Evolutionary conservation across 768 basidiomycete genomes (phyloP).

Genomic region (Asterophora parasitica): DNA sequence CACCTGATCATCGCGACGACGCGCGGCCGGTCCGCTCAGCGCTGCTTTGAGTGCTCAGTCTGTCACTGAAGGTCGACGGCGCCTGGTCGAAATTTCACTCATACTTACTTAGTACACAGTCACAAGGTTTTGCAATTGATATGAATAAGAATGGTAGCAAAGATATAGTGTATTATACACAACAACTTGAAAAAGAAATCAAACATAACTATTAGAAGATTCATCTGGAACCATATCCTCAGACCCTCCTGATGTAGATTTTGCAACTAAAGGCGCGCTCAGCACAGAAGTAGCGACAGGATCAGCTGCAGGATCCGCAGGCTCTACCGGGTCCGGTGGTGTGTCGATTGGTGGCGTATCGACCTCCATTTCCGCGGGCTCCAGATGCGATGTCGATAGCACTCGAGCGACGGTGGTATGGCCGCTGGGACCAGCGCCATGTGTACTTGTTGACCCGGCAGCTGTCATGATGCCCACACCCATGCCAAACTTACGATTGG

Average conservation of each 20-base stretch:
- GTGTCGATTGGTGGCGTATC: conserved; percentile 28
- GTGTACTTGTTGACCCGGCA: conserved; percentile 46
- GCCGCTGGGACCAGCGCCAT: conserved; percentile 74
- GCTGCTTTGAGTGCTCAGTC: no score
- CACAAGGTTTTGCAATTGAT: no score
- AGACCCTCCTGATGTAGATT: conserved; percentile 1
- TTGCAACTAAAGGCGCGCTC: conserved; percentile 3
- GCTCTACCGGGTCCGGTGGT: conserved; percentile 16
- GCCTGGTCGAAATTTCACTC: no score
- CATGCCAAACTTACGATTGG: conserved; percentile 55
- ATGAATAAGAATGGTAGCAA: background rate
- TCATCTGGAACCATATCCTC: conserved; percentile 23
- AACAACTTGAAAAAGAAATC: background rate
- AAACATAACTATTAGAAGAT: conserved; percentile 7
- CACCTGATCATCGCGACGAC: background rate
- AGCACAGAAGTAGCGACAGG: background rate
- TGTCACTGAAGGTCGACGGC: no score
- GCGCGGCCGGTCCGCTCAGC: no score
- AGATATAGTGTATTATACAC: conserved; percentile 1
- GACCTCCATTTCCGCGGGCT: conserved; percentile 35
- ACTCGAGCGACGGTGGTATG: conserved; percentile 52
- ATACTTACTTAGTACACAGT: no score
- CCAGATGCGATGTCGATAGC: conserved; percentile 27
- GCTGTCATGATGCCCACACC: conserved; percentile 70
- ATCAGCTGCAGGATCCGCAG: background rate